Percentiles rank a stretch among this genome's conserved stretches.
Conservation (phyloP, 2,329 filamentous ascomycete species). For the Harringtonia lauricola region DNA sequence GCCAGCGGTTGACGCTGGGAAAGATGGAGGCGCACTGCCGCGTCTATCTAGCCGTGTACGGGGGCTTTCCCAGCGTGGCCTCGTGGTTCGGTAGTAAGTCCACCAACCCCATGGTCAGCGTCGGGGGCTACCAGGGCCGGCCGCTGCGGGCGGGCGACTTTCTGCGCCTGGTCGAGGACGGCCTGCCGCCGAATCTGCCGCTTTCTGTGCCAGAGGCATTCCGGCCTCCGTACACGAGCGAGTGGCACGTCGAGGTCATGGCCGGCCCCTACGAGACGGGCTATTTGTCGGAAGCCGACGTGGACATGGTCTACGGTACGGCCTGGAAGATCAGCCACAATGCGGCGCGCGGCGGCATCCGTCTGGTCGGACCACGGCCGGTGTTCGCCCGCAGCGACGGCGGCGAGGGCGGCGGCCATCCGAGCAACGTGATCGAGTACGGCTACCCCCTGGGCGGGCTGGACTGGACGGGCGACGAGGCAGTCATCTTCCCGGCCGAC, state of each 20-base stretch:
- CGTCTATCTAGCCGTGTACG: constrained; percentile 44
- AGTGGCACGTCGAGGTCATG: constrained; percentile 15
- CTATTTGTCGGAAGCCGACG: constrained; percentile 16
- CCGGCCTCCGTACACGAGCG: not conserved
- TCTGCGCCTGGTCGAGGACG: constrained; percentile 26
- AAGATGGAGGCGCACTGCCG: constrained; percentile 25
- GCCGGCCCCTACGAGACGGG: constrained; percentile 21
- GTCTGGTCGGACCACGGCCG: constrained; percentile 1
- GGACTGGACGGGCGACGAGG: constrained; percentile 23
- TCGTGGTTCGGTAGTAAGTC: constrained; percentile 46
- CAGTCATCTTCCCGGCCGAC: constrained; percentile 23
- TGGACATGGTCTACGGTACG: not conserved
- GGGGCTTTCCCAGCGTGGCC: constrained; percentile 28
- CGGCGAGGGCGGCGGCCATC: constrained; percentile 6
- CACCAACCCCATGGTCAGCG: constrained; percentile 40
- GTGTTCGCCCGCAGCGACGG: constrained; percentile 3
- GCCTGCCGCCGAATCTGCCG: not conserved
- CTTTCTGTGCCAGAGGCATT: not conserved
- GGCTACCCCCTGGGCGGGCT: constrained; percentile 15
- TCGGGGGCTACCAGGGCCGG: constrained; percentile 48
- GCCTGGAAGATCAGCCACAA: constrained; percentile 6
- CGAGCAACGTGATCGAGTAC: constrained; percentile 5
- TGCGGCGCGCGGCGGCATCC: constrained; percentile 3
- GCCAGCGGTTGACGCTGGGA: not conserved
- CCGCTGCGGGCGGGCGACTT: constrained; percentile 41